Conservation (phyloP, 345 rosid genomes). For the Iberis pinnata region DNA sequence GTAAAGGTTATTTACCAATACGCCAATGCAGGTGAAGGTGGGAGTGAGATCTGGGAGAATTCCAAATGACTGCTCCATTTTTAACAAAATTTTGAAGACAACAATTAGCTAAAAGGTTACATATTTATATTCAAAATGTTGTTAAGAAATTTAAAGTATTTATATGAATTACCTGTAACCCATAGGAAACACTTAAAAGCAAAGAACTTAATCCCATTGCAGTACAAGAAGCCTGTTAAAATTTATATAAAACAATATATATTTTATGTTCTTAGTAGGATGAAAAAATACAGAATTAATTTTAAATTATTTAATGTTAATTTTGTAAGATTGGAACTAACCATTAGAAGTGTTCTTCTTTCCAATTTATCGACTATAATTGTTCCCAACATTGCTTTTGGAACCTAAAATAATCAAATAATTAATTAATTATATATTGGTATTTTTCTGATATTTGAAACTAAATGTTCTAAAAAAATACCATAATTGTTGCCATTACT, state of each 20-base stretch:
- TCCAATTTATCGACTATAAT: conserved; percentile 33
- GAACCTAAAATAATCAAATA: conserved; percentile 21
- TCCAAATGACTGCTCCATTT: conserved; percentile 24
- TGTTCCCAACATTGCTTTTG: conserved; percentile 29
- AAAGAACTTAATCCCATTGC: conserved; percentile 33
- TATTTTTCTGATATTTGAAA: background rate
- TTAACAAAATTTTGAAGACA: conserved; percentile 1
- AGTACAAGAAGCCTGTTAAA: conserved; percentile 34
- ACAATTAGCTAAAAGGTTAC: conserved; percentile 8
- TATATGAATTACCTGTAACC: conserved; percentile 31
- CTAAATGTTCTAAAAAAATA: conserved; percentile 8
- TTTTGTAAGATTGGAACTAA: conserved; percentile 5
- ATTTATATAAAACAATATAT: background rate
- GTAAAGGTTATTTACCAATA: conserved; percentile 18
- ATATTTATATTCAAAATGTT: background rate
- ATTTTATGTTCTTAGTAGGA: background rate
- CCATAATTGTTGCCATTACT: conserved; percentile 30
- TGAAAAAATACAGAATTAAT: background rate
- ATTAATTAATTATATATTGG: background rate
- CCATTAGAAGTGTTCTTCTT: conserved; percentile 37
- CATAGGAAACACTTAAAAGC: conserved; percentile 38
- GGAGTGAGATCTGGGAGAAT: conserved; percentile 28
- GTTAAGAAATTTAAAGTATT: background rate
- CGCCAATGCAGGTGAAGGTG: conserved; percentile 28
- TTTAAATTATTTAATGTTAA: background rate